Base-by-base conservation (phyloP, 768 basidiomycete genomes). In the Dacryopinax spathularia region DNA sequence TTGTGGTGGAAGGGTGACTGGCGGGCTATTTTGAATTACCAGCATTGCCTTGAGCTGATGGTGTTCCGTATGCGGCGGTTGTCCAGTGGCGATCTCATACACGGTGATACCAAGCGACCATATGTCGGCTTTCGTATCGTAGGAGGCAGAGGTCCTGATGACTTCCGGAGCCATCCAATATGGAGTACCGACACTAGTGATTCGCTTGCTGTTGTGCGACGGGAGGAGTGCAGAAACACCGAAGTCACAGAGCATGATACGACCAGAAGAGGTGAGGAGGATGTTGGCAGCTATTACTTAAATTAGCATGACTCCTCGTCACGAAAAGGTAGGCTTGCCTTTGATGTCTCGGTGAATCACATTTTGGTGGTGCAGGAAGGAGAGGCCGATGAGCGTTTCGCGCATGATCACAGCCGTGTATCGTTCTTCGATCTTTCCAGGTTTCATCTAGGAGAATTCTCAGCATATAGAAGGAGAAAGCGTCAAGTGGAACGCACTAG, bases 121-220 rank as follows among this genome's bases (percentile, higher is more conserved):
- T 41, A 99, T 91, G 70, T 99, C 96, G 1, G 95, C 96, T 73
- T 96, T 98, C 61, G 89, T 88, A 71, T 99, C 95, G 74, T 99
- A 98, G 41, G 85, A 80, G n/a, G 91, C 84, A 12, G 89, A 86
- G 10, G 81, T 80, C 67, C 91, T 89, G 16, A 95, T 90, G 2
- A 98, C 92, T 74, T 99, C 96, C 0, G 96, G 96, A 0, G 96
- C 96, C 96, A 99, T 99, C 95, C 95, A 98, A 72, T 96, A 91
- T 0, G 94, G 95, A 1, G 96, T 98, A 1, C 96, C 96, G 66
- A 94, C 91, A 70, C 98, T 83, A 0, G 96, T 99, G 61, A 94
- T 92, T 25, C 96, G 84, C 73, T 98, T 98, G 73, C 91, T 91
- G 12, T 86, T 84, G 1, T 84, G 80, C 16, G 85, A 89, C 27